Base-by-base conservation (phyloP, 371 early-diverging fungal genomes). In the Mortierella sp. region DNA sequence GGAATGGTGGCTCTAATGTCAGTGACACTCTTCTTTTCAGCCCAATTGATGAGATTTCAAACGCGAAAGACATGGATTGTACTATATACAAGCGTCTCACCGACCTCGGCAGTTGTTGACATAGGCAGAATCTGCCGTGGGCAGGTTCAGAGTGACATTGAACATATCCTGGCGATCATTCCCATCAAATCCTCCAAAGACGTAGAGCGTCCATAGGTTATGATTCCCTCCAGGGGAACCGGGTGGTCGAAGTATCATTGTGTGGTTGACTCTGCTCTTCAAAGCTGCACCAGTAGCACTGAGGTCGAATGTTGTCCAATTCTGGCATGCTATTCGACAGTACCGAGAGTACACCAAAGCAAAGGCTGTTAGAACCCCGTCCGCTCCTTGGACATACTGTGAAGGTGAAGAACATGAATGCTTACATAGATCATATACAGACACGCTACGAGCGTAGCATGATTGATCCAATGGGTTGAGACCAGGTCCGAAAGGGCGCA, bases 101-200 rank as follows among this genome's bases (percentile, higher is more conserved):
- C 43, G 84, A 85, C 88, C 83, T 85, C 88, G 47, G 79, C 86
- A 82, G 7, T 71, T 57, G 34, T 86, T 72, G 22, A 84, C 63
- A 14, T 54, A 57, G 9, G 73, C 69, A 25, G 85, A 40, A 19
- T 80, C 48, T 0, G 73, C 9, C 0, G 79, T 67, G 21, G 82
- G 80, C 14, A 78, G 58, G 29, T 73, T 47, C 25, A 80, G 17
- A 16, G 77, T 68, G 22, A 76, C 37, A 28, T 57, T 61, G 19
- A 76, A 1, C 51, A 69, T 24, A 44, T 69, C 69, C 5, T 54
- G 54, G 19, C 50, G 65, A 10, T 76, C 60, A 8, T 14, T 24
- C 2, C 77, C 77, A 61, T 76, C 69, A 39, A 62, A 76, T 3
- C 77, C 77, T 34, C 77, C 77, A 62, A 76, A 76, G 0, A 76